Base-by-base conservation (phyloP, 805 yeast species). In the Yamadazyma scolyti region DNA sequence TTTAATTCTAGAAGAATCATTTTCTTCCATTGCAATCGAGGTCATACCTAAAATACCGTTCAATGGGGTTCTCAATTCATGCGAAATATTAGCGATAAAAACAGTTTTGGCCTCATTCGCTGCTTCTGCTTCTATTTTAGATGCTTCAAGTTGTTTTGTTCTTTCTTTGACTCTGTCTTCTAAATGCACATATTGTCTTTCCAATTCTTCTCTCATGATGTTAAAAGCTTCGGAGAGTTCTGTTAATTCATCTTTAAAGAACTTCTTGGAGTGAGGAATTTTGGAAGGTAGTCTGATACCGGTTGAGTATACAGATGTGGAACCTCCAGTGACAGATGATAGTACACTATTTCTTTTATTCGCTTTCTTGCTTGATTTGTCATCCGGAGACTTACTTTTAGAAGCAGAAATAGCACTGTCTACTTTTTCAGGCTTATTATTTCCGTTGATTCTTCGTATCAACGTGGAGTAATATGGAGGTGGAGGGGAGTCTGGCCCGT, bases 41-140 rank as follows among this genome's bases (percentile, higher is more conserved):
- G 97, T 85, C 89, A 90, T 85, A 41, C 97, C 97, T 33, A 93
- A 63, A 24, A 93, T 93, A 52, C 98, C 98, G 55, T 93, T 93
- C 40, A 93, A 65, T 2, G 98, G 98, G 0, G 97, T 93, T 46
- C 97, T 75, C 50, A 93, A 68, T 61, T 93, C 98, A 55, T 5
- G 58, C 4, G 61, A 55, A 14, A 54, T 53, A 37, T 55, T 54
- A 16, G 60, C 58, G 34, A 54, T 54, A 34, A 53, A 54, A 7
- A 54, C 57, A 0, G 97, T 89, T 51, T 93, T 93, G 3, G 97
- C 96, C 46, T 93, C 97, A 55, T 90, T 90, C 1, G 98, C 98
- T 17, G 82, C 77, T 58, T 90, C 97, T 0, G 96, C 97, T 51
- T 82, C 84, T 18, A 82, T 73, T 46, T 86, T 84, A 7, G 96